Base-by-base conservation (phyloP, 345 rosid genomes). In the Cardamine occulta region DNA sequence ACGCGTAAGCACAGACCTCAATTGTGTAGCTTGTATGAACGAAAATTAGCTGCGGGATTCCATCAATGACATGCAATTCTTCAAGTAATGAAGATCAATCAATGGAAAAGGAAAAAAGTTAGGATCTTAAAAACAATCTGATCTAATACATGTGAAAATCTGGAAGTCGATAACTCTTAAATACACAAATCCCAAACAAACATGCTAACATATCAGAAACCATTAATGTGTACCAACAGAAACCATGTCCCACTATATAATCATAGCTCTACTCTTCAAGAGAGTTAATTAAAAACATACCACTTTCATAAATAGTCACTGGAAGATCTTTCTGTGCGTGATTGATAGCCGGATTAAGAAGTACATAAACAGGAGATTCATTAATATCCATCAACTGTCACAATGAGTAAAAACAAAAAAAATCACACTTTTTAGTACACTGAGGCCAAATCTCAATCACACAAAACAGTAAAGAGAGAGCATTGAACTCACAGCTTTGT, bases 31-130 rank as follows among this genome's bases (percentile, higher is more conserved):
- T 92, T 59, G 99, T 81, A 49, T 79, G 85, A 71, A 85, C 98
- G 81, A 95, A 95, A 70, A 92, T 90, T 51, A 88, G 90, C 76
- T 95, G 98, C 23, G 99, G 96, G 77, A 89, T 88, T 74, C 99
- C 98, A 75, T 95, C 99, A 26, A 93, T 93, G 73, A 95, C 90
- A 77, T 93, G 99, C 69, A 95, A 87, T 85, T 95, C 99, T 95
- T 53, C 61, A 62, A 60, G 70, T 54, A 48, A 31, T 28, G 35
- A 78, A 52, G 58, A 80, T 34, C 63, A 81, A 61, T 37, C 73
- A 66, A 68, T 28, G 55, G 2, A 24, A 44, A 19, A 42, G 21
- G 2, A 2, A 29, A 57, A 56, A 57, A 57, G 53, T 66, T 78
- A 58, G 62, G 23, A 40, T 54, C 48, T 64, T 24, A n/a, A 57